A percentile compares a stretch with the other conserved stretches of the same genome.
Evolutionary conservation across 768 basidiomycete genomes (phyloP).

Genomic region (Chalciporus piperatus): DNA sequence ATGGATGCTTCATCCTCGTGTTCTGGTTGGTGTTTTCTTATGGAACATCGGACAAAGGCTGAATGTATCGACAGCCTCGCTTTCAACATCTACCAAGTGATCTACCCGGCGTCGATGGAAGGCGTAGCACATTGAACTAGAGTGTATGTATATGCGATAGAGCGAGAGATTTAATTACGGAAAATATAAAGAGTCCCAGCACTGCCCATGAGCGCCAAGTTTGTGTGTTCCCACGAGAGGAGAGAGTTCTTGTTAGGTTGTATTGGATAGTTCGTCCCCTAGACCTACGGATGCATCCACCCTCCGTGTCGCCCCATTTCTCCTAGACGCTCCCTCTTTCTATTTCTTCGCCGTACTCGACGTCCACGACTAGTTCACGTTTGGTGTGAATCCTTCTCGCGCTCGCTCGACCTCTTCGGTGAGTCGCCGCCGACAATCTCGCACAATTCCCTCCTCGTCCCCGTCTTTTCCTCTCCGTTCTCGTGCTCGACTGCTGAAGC

Average conservation of each 20-base stretch:
- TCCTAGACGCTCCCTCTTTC: slow-evolving; percentile 15
- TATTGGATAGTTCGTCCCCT: slow-evolving; percentile 23
- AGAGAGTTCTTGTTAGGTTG: neutral
- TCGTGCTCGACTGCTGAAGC: slow-evolving; percentile 10
- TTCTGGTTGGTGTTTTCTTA: slow-evolving; percentile 69
- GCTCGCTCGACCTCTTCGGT: slow-evolving; percentile 9
- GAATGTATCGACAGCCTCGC: slow-evolving; percentile 50
- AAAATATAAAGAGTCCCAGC: neutral
- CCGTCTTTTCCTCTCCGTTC: slow-evolving; percentile 1
- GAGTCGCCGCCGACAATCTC: slow-evolving; percentile 3
- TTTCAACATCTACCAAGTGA: slow-evolving; percentile 73
- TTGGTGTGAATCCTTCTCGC: slow-evolving; percentile 2
- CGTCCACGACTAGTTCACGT: slow-evolving; percentile 12
- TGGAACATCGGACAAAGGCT: neutral
- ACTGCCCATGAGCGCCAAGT: slow-evolving; percentile 8
- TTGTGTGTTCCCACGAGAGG: slow-evolving; percentile 26
- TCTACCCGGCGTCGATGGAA: slow-evolving; percentile 31
- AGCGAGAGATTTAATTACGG: slow-evolving; percentile 4
- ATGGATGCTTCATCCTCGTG: slow-evolving; percentile 76
- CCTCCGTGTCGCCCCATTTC: slow-evolving; percentile 5
- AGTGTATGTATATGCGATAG: slow-evolving; percentile 1
- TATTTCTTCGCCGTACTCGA: slow-evolving; percentile 3
- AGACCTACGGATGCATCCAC: slow-evolving; percentile 31
- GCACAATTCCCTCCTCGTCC: neutral
- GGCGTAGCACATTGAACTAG: slow-evolving; percentile 5